These are phyloP conservation scores for Sphaerostilbella broomeana DNA, from an alignment of 2,329 filamentous ascomycete species.

Conservation along the genomic window DNA sequence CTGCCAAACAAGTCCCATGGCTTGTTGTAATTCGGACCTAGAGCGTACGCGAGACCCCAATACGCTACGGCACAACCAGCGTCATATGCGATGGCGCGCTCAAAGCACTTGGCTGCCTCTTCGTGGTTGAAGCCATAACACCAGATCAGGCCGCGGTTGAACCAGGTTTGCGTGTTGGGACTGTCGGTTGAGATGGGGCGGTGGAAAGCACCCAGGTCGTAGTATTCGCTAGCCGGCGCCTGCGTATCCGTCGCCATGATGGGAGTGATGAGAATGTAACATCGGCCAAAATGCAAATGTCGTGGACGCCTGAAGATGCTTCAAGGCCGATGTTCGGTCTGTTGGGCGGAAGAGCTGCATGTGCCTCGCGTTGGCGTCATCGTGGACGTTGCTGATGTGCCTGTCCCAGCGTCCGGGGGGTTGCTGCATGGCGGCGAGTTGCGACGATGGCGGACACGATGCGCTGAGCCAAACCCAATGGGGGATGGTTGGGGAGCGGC, in stretches of 20 bases:
- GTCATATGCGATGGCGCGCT: constrained; percentile 50
- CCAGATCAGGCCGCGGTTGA: constrained; percentile 67
- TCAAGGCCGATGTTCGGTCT: no score
- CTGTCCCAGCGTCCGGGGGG: no score
- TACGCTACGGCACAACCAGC: constrained; percentile 53
- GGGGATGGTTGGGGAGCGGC: no score
- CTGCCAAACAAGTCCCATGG: constrained; percentile 66
- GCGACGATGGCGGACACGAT: no score
- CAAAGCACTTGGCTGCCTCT: constrained; percentile 59
- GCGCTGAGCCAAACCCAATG: no score
- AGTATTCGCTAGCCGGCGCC: constrained; percentile 31
- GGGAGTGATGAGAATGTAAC: no score
- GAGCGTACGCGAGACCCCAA: constrained; percentile 64
- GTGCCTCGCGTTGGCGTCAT: no score
- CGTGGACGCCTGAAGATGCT: no score
- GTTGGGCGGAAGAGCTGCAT: no score
- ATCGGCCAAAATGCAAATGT: no score
- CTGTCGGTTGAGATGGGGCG: constrained; percentile 49
- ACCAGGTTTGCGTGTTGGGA: constrained; percentile 56
- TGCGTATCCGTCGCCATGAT: background rate
- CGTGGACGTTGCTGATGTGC: no score
- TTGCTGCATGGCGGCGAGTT: no score
- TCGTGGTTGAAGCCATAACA: constrained; percentile 71
- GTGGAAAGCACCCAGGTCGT: constrained; percentile 55
- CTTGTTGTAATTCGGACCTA: constrained; percentile 73